These are phyloP conservation scores for Boletus rubroflammeus DNA, from an alignment of 768 basidiomycete species.

Conservation along the genomic window DNA sequence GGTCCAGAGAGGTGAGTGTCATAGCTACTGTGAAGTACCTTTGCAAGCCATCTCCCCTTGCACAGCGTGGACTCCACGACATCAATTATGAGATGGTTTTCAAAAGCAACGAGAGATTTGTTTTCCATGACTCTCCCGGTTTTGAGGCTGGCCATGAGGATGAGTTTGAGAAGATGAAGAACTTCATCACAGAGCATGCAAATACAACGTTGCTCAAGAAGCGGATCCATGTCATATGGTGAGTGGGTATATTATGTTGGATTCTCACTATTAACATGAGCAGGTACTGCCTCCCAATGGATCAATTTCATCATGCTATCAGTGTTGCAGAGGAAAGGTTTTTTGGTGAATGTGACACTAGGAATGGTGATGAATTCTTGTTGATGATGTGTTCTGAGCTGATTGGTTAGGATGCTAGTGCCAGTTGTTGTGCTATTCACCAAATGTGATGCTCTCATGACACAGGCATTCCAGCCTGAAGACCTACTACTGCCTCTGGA, in stretches of 20 bases:
- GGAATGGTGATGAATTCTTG: neutral
- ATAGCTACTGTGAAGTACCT: neutral
- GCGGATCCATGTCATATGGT: no score
- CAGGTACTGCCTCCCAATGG: neutral
- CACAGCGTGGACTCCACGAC: neutral
- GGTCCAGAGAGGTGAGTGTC: neutral
- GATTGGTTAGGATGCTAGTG: neutral
- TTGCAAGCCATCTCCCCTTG: neutral
- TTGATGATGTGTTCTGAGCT: neutral
- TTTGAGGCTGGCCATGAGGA: no score
- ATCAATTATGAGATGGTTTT: neutral
- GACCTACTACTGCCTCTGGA: neutral
- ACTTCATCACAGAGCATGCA: neutral
- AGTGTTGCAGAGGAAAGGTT: neutral
- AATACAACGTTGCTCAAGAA: neutral
- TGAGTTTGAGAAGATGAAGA: neutral
- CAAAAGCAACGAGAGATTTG: neutral
- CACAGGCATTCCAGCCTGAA: neutral
- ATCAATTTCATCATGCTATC: neutral
- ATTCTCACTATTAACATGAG: neutral
- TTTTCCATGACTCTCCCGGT: neutral
- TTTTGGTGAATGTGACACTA: neutral
- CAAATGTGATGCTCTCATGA: neutral
- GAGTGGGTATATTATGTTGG: neutral
- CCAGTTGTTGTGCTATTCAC: neutral